phyloP scores from a whole-genome alignment of 495 filamentous ascomycete genomes.

The Aspergillus incahuasiensis region DNA sequence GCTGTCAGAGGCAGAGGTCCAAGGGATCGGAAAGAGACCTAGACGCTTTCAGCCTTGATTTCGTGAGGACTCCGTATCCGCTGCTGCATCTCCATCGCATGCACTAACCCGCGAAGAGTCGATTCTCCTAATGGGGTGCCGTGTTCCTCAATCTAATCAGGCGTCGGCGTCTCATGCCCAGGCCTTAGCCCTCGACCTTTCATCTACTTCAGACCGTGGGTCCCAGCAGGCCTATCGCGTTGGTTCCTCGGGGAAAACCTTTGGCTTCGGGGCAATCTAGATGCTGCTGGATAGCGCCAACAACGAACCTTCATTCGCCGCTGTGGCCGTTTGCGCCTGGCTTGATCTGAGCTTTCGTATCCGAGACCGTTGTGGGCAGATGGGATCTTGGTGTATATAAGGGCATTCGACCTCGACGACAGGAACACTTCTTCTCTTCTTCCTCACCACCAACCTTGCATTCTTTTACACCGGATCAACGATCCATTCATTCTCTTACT shows the following conservation, averaged over 20 bases:
- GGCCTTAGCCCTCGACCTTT: slow-evolving; percentile 15
- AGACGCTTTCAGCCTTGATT: slow-evolving; percentile 2
- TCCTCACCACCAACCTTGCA: slow-evolving; percentile 20
- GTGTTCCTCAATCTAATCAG: not conserved
- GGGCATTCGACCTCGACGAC: slow-evolving; percentile 9
- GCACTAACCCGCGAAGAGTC: slow-evolving; percentile 17
- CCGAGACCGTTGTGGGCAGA: not conserved
- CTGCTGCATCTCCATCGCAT: slow-evolving; percentile 4
- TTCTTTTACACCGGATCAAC: slow-evolving; percentile 2
- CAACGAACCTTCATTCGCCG: slow-evolving; percentile 20
- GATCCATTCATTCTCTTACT: slow-evolving; percentile 37
- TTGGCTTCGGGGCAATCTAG: slow-evolving; percentile 21
- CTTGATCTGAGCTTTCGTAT: slow-evolving; percentile 13
- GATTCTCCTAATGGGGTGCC: slow-evolving; percentile 14
- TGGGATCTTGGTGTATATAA: slow-evolving; percentile 13
- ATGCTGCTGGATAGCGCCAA: slow-evolving; percentile 15
- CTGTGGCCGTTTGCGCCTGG: not conserved
- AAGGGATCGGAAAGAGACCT: not conserved
- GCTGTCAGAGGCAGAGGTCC: slow-evolving; percentile 23
- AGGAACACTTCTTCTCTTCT: slow-evolving; percentile 27
- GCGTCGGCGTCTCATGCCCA: slow-evolving; percentile 10
- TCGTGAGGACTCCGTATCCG: slow-evolving; percentile 7
- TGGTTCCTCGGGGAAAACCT: slow-evolving; percentile 25
- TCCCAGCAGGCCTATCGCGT: slow-evolving; percentile 18
- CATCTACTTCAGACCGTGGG: slow-evolving; percentile 36